These are phyloP conservation scores for Syzygium jambos DNA, from an alignment of 345 rosid genomes.

Conservation along the genomic window DNA sequence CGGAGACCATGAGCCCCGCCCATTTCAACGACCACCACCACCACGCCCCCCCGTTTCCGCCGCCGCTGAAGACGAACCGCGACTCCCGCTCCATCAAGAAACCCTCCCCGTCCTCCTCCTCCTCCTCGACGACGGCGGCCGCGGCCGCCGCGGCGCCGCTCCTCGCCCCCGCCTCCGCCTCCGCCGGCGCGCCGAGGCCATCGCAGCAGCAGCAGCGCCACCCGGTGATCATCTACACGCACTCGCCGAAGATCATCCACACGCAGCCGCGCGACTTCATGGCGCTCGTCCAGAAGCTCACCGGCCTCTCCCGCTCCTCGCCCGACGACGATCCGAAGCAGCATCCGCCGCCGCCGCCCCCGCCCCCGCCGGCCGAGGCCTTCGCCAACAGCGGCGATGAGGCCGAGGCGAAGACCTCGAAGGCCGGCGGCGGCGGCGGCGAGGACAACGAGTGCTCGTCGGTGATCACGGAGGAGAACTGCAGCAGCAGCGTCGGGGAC, in stretches of 20 bases:
- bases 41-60: slow-evolving; percentile 5
- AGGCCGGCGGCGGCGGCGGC: slow-evolving; percentile 1
- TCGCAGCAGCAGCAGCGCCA: slow-evolving; percentile 31
- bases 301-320: slow-evolving; percentile 56
- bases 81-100: slow-evolving; percentile 53
- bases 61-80: slow-evolving; percentile 31
- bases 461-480: slow-evolving; percentile 61
- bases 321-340: slow-evolving; percentile 11
- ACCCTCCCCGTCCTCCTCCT: slow-evolving; percentile 11
- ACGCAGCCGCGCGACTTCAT: slow-evolving; percentile 82
- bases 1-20: slow-evolving; percentile 21
- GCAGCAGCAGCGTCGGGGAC: slow-evolving; percentile 18
- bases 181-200: neutral
- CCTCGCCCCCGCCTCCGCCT: slow-evolving; percentile 12
- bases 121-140: slow-evolving; percentile 24
- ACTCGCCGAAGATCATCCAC: slow-evolving; percentile 81
- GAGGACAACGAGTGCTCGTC: slow-evolving; percentile 63
- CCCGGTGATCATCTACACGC: slow-evolving; percentile 94
- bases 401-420: neutral
- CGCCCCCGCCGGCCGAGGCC: neutral
- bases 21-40: slow-evolving; percentile 8
- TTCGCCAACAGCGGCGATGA: neutral
- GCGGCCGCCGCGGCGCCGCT: slow-evolving; percentile 14
- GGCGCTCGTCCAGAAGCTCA: slow-evolving; percentile 88
- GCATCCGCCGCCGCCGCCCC: neutral